Conservation (phyloP, 148 eudicot species). For the Chenopodium suecicum region DNA sequence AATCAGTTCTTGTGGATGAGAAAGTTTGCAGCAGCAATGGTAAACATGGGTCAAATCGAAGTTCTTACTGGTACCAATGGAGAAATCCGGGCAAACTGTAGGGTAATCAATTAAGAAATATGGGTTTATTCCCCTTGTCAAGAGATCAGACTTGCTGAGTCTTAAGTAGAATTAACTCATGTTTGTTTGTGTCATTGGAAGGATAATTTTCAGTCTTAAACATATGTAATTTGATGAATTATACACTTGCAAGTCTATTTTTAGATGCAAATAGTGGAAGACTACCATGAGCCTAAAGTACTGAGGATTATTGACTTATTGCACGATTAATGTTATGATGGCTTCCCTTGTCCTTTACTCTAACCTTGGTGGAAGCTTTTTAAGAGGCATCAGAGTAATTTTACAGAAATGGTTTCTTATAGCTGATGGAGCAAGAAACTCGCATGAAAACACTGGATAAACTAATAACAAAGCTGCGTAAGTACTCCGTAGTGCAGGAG, state of each 20-base stretch:
- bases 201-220: not conserved
- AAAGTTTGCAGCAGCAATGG: slow-evolving; percentile 57
- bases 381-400: too few relatives aligned
- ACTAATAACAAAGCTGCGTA: too few relatives aligned
- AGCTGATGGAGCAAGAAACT: too few relatives aligned
- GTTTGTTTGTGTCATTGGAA: not conserved
- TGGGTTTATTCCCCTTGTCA: not conserved
- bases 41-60: slow-evolving; percentile 57
- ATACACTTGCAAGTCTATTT: too few relatives aligned
- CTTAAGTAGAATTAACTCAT: not conserved
- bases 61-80: slow-evolving; percentile 38
- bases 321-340: too few relatives aligned
- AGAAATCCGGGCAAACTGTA: slow-evolving; percentile 29
- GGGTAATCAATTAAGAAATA: slow-evolving; percentile 13
- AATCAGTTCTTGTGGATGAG: slow-evolving; percentile 35
- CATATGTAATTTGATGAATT: not conserved
- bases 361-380: too few relatives aligned
- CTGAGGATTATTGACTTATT: too few relatives aligned
- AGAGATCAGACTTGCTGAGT: not conserved
- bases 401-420: too few relatives aligned
- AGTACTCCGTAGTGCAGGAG: slow-evolving; percentile 41
- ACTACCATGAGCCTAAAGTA: not conserved
- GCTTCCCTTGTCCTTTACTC: too few relatives aligned
- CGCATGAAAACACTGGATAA: too few relatives aligned
- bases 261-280: not conserved